phyloP scores from a whole-genome alignment of 2,329 filamentous ascomycete genomes.

The Trichoderma lentiforme region DNA sequence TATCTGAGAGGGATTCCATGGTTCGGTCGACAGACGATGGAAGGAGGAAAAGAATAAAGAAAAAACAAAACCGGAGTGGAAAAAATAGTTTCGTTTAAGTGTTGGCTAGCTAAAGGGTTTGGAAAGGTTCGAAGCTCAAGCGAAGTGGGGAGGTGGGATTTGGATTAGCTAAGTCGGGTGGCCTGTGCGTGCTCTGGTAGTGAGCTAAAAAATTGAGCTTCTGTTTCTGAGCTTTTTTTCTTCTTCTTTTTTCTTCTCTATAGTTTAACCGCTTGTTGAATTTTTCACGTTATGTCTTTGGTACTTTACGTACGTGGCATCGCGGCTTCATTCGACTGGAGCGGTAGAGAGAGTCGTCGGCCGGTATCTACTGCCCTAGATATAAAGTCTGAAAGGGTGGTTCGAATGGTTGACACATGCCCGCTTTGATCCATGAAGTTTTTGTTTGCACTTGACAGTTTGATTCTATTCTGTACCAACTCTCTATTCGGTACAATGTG shows the following conservation, averaged over 20 bases:
- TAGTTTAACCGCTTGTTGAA: constrained; percentile 26
- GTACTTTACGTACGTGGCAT: constrained; percentile 45
- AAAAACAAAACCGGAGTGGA: constrained; percentile 22
- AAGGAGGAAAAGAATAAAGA: constrained; percentile 18
- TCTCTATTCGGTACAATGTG: neutral
- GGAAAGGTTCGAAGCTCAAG: neutral
- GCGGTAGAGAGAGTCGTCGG: constrained; percentile 63
- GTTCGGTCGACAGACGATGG: constrained; percentile 23
- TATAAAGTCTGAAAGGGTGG: constrained; percentile 70
- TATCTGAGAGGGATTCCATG: constrained; percentile 74
- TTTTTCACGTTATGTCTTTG: constrained; percentile 31
- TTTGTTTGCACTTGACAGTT: neutral
- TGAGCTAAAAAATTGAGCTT: constrained; percentile 21
- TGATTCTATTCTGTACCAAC: neutral
- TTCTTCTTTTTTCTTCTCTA: constrained; percentile 24
- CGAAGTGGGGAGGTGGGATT: constrained; percentile 24
- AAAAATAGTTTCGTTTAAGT: neutral
- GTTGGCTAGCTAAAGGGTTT: neutral
- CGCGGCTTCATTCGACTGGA: constrained; percentile 51
- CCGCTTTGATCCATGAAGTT: neutral
- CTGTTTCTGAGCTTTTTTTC: constrained; percentile 26
- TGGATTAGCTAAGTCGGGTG: constrained; percentile 20
- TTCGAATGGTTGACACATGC: constrained; percentile 78
- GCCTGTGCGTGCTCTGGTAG: constrained; percentile 22
- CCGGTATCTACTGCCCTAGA: constrained; percentile 89